Evolutionary conservation across 768 basidiomycete genomes (phyloP), one percentile per base, ranked within the genome.

Genomic region (Chalciporus piperatus): DNA sequence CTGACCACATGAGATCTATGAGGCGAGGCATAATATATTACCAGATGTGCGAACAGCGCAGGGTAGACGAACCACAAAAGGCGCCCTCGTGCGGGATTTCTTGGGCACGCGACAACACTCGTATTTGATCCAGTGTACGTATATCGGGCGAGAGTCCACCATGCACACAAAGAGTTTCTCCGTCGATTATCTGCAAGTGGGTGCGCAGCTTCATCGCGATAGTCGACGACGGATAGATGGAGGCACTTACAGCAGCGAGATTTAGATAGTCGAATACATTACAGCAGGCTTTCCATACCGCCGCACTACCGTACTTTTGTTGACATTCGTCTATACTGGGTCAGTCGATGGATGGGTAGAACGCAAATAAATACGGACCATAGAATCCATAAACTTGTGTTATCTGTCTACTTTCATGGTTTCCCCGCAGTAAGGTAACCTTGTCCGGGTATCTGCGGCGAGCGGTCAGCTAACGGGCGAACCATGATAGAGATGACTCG

Each of bases 371-470:
- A 38, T 9, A 32, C 52, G 14, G 9, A 94, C 94, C 94, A 65
- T 97, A 98, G 69, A 97, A 98, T n/a, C 95, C 96, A 53, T 98
- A 98, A 2, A 94, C 96, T 62, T 98, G 96, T 4, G 96, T 98
- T 60, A 98, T 98, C 69, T 98, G 96, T 56, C 96, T 75, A 61
- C 91, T 94, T 69, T 98, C 96, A 66, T 98, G 96, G 70, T 98
- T 98, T 35, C 96, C 95, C 28, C 96, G 80, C 13, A 98, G 77
- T 2, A 98, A 74, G 3, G 92, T 95, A 50, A 98, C 89, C 61
- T 84, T 84, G 70, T 97, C 92, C 14, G 96, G 95, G 69, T 95
- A 96, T 66, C 92, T 93, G 63, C 30, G 12, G 41, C 35, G 41
- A 20, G 50, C 10, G 41, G 41, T 62, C 41, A 59, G 50, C 51